Evolutionary conservation across 208 protist species (phyloP), one percentile per base, ranked within the genome.

Genomic region (Phytomonas sp.): DNA sequence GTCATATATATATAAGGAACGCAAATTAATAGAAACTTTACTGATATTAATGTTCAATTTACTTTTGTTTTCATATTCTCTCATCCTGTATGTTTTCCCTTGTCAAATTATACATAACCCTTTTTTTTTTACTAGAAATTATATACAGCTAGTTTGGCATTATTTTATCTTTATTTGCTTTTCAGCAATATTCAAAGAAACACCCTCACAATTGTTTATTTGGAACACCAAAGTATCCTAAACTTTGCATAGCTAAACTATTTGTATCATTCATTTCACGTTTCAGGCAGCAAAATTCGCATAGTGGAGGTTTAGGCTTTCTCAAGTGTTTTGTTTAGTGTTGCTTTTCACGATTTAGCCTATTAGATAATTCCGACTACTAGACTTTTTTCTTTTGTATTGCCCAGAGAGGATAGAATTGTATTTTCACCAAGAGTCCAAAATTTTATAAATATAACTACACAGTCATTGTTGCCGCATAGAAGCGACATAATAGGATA

Each of bases 371-470:
- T 46, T 17, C 40, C 11, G 40, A 46, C 15, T 20, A 46, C 15
- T 46, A 46, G 40, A 46, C 63, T 73, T 73, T 72, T 62, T 66
- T 32, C 11, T 64, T 66, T 72, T 66, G 28, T 46, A 61, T 40
- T 31, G 13, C n/a, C 3, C 0, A 46, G 40, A 17, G 40, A 46
- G 40, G 40, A 20, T 17, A 4, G 11, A 46, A 46, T 46, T 46
- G 40, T 46, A 46, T 20, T 46, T 46, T 46, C 40, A 46, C 15
- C 40, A 46, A 46, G 40, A 3, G 40, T 46, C 40, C 40, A 46
- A 46, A 9, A 8, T 17, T 46, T 15, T 66, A 33, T 17, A 60
- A 13, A 56, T 72, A 40, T 64, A 30, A 31, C 7, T 23, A 46
- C 2, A 46, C 40, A 46, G 15, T 46, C 15, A 23, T 46, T 46